Evolutionary conservation across 352 stramenopile genomes (phyloP), one percentile per base, ranked within the genome.

Genomic region (Phytopythium montanum): DNA sequence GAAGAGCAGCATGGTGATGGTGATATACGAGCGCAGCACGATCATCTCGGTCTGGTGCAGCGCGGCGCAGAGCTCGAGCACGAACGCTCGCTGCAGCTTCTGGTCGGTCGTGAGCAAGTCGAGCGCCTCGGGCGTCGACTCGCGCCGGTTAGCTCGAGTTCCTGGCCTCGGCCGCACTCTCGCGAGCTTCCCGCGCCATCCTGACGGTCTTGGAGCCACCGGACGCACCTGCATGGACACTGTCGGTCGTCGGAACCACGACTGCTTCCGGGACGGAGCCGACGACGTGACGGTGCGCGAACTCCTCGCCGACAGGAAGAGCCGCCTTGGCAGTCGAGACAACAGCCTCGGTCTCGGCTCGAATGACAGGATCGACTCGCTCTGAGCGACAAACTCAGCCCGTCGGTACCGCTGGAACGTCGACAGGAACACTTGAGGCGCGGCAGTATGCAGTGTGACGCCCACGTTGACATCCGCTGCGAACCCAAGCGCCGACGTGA

Each of bases 1-100:
- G 38, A 75, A 69, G 5, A 64, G 5, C 33, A 67, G 64, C 39
- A 64, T 65, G 26, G 48, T 58, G 42, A 75, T 68, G 9, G 66
- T 72, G 21, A 64, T 60, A 60, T 75, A 77, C 13, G 66, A 75
- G 25, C 64, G 66, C 8, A 77, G 61, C 42, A 77, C 26, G 14
- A 75, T 58, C 51, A 77, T 62, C 29, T 77, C 70, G 0, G 63
- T 70, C 13, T 72, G 61, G 46, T 75, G 64, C 9, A 73, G 13
- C 25, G 63, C 54, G 3, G 51, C 49, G 7, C 56, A 60, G 5
- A 72, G 44, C 2, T 56, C 19, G 36, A 51, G 49, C 14, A 72
- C 31, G 13, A 70, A 55, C 13, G 44, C 49, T 57, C 64, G 33
- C 39, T 44, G 16, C 21, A 31, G 25, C 42, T 31, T 53, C 21